Conservation (phyloP, 2,329 filamentous ascomycete genomes). For the Colletotrichum graminicola region DNA sequence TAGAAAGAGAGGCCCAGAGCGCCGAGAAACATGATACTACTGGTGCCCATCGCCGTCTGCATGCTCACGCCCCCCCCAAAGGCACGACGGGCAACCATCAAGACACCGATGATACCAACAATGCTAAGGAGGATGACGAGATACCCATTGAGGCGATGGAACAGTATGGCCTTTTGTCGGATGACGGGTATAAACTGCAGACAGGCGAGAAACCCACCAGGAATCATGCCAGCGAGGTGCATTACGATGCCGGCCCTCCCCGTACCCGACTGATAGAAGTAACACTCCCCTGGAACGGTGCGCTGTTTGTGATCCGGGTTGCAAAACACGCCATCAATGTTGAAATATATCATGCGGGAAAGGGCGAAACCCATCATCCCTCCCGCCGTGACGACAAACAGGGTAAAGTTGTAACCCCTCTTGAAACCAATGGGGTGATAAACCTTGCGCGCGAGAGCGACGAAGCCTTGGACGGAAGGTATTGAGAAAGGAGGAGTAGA, state of each 20-base stretch:
- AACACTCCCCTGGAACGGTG: constrained; percentile 54
- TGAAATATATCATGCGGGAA: constrained; percentile 61
- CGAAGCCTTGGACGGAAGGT: constrained; percentile 43
- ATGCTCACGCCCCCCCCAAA: constrained; percentile 68
- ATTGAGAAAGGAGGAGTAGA: constrained; percentile 15
- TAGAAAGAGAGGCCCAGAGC: constrained; percentile 62
- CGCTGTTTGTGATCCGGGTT: constrained; percentile 41
- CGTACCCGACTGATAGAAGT: constrained; percentile 48
- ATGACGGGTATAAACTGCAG: constrained; percentile 64
- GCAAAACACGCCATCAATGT: constrained; percentile 55
- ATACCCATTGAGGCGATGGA: constrained; percentile 74
- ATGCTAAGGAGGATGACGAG: constrained; percentile 62
- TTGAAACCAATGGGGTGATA: constrained; percentile 66
- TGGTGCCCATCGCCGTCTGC: constrained; percentile 58
- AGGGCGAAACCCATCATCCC: constrained; percentile 62
- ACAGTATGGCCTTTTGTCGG: constrained; percentile 60
- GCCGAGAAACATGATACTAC: constrained; percentile 59
- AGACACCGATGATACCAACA: constrained; percentile 59
- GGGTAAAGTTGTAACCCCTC: constrained; percentile 68
- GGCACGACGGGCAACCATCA: constrained; percentile 64
- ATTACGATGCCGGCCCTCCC: constrained; percentile 58
- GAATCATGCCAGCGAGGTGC: constrained; percentile 61
- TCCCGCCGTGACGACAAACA: constrained; percentile 64
- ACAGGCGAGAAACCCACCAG: constrained; percentile 57
- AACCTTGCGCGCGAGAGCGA: constrained; percentile 46